These are phyloP conservation scores for Waltergamsia citrina DNA, from an alignment of 2,329 filamentous ascomycete genomes.

Conservation along the genomic window DNA sequence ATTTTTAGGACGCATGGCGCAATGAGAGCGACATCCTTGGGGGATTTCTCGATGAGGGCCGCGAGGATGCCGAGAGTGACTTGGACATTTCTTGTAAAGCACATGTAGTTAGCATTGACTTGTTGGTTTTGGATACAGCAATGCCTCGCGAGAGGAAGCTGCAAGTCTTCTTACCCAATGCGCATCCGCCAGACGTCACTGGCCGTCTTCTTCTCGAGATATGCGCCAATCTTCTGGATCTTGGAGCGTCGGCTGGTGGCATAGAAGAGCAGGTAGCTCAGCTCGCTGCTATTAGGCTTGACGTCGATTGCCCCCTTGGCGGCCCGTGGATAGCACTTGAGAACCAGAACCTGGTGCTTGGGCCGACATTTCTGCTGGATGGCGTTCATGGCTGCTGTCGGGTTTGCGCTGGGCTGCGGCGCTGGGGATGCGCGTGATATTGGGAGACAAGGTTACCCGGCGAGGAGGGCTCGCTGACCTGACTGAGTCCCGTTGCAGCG, in stretches of 20 bases:
- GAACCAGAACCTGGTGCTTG: constrained; percentile 91
- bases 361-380: constrained; percentile 66
- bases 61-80: constrained; percentile 89
- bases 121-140: too few relatives aligned
- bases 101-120: too few relatives aligned
- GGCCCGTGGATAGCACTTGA: constrained; percentile 92
- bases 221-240: constrained; percentile 90
- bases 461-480: too few relatives aligned
- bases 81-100: constrained; percentile 85
- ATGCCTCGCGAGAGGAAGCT: too few relatives aligned
- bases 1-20: constrained; percentile 78
- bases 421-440: not conserved
- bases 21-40: constrained; percentile 83
- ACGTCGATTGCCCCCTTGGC: constrained; percentile 88
- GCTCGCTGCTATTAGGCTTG: constrained; percentile 91
- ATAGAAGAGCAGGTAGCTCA: constrained; percentile 96
- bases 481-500: too few relatives aligned
- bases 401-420: too few relatives aligned
- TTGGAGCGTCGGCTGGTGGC: constrained; percentile 89
- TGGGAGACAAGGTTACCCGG: not conserved
- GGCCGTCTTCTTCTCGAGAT: constrained; percentile 88
- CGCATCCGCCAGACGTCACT: constrained; percentile 83
- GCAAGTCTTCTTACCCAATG: constrained; percentile 74
- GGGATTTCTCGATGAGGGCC: constrained; percentile 85
- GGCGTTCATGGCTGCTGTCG: constrained; percentile 42